phyloP scores from a whole-genome alignment of 768 basidiomycete species.

The Sutorius australiensis region DNA sequence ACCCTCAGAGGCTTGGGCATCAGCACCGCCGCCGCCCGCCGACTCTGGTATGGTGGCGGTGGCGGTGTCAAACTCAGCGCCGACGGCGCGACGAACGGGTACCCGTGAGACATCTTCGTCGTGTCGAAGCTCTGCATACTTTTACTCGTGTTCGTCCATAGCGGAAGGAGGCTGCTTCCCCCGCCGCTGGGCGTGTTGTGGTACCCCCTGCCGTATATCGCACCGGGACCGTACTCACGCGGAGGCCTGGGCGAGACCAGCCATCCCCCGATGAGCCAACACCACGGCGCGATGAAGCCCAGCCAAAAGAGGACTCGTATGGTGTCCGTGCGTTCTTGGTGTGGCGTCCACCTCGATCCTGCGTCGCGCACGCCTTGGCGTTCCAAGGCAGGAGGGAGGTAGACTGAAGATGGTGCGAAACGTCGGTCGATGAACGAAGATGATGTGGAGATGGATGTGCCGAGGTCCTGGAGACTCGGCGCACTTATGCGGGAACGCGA shows the following conservation, averaged over 20 bases:
- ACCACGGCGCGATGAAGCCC: constrained; percentile 67
- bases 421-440: constrained; percentile 52
- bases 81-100: constrained; percentile 59
- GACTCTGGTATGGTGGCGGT: constrained; percentile 22
- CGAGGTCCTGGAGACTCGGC: constrained; percentile 29
- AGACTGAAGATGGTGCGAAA: constrained; percentile 43
- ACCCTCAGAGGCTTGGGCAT: constrained; percentile 15
- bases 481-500: constrained; percentile 14
- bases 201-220: constrained; percentile 8
- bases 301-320: constrained; percentile 69
- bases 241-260: constrained; percentile 34
- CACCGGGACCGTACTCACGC: constrained; percentile 12
- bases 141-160: constrained; percentile 38
- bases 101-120: constrained; percentile 46
- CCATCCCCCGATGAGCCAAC: constrained; percentile 80
- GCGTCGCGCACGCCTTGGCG: constrained; percentile 28
- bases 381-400: constrained; percentile 33
- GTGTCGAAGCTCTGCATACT: constrained; percentile 41
- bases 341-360: constrained; percentile 12
- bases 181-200: constrained; percentile 36
- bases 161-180: constrained; percentile 34
- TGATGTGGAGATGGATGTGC: constrained; percentile 33
- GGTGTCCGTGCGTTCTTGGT: constrained; percentile 23
- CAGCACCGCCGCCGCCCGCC: constrained; percentile 16
- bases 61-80: constrained; percentile 31